Evolutionary conservation across 2,329 filamentous ascomycete species (phyloP).

Genomic region (Blastomyces parvus): DNA sequence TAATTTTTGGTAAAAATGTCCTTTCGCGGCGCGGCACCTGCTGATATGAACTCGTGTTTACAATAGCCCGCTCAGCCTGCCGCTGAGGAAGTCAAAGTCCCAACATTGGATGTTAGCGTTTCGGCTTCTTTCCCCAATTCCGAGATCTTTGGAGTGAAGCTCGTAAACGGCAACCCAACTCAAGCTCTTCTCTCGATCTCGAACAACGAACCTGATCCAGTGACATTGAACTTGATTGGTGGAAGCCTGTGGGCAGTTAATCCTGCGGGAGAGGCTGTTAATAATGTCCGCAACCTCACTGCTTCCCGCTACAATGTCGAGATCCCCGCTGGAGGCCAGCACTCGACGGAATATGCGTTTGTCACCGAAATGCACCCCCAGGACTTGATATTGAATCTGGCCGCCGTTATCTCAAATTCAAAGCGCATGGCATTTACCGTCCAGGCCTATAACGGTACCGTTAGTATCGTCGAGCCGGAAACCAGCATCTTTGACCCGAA

Average conservation of each 20-base stretch:
- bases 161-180: slow-evolving; percentile 84
- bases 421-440: slow-evolving; percentile 65
- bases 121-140: slow-evolving; percentile 52
- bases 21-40: background rate
- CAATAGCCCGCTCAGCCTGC: slow-evolving; percentile 41
- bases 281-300: slow-evolving; percentile 76
- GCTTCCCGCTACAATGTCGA: slow-evolving; percentile 61
- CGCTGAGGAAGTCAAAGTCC: slow-evolving; percentile 54
- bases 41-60: background rate
- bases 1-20: slow-evolving; percentile 12
- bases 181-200: slow-evolving; percentile 70
- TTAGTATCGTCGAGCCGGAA: slow-evolving; percentile 80
- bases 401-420: slow-evolving; percentile 60
- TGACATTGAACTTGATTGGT: slow-evolving; percentile 66
- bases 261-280: slow-evolving; percentile 45
- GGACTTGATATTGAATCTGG: slow-evolving; percentile 69
- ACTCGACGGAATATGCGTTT: slow-evolving; percentile 73
- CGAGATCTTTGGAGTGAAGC: slow-evolving; percentile 88
- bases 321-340: slow-evolving; percentile 65
- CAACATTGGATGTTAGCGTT: slow-evolving; percentile 47
- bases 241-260: slow-evolving; percentile 59
- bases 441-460: slow-evolving; percentile 68
- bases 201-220: slow-evolving; percentile 70
- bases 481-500: slow-evolving; percentile 90
- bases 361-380: slow-evolving; percentile 86